Evolutionary conservation across 2,329 filamentous ascomycete genomes (phyloP), one percentile per base, ranked within the genome.

Genomic region (Pseudodiploospora longispora): DNA sequence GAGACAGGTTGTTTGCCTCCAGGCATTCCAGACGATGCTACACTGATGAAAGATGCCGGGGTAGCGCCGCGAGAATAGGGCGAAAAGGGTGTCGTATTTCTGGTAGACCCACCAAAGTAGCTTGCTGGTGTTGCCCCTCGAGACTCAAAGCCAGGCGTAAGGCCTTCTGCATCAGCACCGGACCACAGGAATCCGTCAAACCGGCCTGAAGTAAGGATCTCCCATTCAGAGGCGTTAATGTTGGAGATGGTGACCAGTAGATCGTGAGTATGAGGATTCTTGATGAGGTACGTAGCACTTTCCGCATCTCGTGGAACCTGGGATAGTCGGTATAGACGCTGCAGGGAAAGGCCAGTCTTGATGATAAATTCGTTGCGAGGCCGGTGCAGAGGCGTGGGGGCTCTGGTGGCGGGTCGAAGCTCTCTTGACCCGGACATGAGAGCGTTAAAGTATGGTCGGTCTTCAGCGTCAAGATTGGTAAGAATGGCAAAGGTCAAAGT

Each of bases 131-230:
- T 82, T 47, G 65, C 72, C 51, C 66, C 77, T 57, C 72, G 68
- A 42, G 71, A 80, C n/a, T 74, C 72, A 41, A 62, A 58, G 30
- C 58, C 74, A 44, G 62, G 63, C 33, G 55, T 61, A 50, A 46
- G 57, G 36, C 73, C 71, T 28, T 77, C 75, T n/a, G 55, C 61
- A 42, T 96, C 90, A 6, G 87, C 88, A 27, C 91, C 91, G 37
- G 88, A 95, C 80, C 91, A 95, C 19, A 96, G 74, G 66, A 97
- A 97, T 4, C 91, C 91, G 59, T 96, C 90, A 56, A 97, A 97
- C 29, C 91, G 85, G 29, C 91, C 91, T 0, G 91, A 96, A 4
- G 85, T 87, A 9, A 97, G 74, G 44, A 97, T 95, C 50, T 96
- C 91, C 91, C 91, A 97, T 64, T 97, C 91, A n/a, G 87, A 85